phyloP scores from a whole-genome alignment of 352 stramenopile species.

The Pythium vanterpoolii region DNA sequence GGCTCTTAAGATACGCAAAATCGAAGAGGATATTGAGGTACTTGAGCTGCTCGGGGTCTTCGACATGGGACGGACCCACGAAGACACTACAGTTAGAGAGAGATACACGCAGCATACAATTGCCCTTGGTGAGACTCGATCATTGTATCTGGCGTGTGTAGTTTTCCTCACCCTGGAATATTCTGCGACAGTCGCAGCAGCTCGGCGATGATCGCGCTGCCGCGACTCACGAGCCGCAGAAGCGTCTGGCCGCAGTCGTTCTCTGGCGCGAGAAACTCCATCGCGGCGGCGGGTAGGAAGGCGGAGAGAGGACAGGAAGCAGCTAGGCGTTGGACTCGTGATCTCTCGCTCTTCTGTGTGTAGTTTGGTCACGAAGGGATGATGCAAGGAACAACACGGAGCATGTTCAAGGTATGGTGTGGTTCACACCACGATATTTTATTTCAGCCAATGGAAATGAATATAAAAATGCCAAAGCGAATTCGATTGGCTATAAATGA shows the following conservation, averaged over 20 bases:
- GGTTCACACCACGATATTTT: constrained; percentile 9
- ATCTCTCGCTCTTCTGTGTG: background rate
- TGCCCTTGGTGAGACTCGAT: too few relatives aligned
- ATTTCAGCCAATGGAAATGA: constrained; percentile 23
- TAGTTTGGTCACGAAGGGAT: background rate
- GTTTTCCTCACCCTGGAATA: constrained; percentile 65
- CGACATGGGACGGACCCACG: constrained; percentile 79
- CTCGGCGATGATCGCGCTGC: constrained; percentile 91
- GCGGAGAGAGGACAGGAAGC: background rate
- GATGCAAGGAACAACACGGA: background rate
- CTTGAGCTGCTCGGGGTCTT: constrained; percentile 88
- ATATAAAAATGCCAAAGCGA: background rate
- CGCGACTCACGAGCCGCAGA: constrained; percentile 88
- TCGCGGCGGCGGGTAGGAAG: constrained; percentile 10
- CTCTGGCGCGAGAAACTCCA: constrained; percentile 89
- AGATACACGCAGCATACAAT: background rate
- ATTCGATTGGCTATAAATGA: constrained; percentile 19
- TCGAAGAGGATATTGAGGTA: constrained; percentile 94
- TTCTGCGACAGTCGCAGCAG: constrained; percentile 91
- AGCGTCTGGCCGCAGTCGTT: constrained; percentile 95
- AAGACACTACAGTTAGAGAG: constrained; percentile 52
- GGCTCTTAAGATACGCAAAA: constrained; percentile 94
- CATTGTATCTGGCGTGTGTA: background rate
- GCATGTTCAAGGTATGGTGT: constrained; percentile 26
- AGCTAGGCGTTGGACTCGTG: background rate